Conservation (phyloP, 31 red algal genomes). For the Endocladia muricata region DNA sequence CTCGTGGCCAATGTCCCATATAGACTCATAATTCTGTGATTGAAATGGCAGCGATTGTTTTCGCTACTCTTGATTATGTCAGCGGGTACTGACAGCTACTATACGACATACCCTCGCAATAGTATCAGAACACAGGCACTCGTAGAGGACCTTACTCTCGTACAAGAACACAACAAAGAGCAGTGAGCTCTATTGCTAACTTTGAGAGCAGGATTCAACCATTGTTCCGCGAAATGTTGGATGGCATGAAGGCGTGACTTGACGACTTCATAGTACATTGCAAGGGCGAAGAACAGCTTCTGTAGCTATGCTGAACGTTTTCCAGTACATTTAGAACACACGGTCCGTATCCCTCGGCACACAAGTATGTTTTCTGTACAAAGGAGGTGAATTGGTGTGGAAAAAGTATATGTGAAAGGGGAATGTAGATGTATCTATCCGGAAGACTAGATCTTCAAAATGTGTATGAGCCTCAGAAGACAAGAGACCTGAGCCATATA, state of each 20-base stretch:
- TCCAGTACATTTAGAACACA: background rate
- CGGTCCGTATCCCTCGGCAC: background rate
- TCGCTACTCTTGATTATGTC: background rate
- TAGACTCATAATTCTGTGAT: background rate
- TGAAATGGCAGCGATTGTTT: background rate
- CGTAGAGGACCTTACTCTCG: background rate
- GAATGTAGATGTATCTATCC: background rate
- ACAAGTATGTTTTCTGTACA: background rate
- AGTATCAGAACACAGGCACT: background rate
- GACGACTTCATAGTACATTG: conserved; percentile 1
- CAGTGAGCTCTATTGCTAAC: background rate
- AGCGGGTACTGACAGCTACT: conserved; percentile 5
- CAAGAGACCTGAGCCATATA: background rate
- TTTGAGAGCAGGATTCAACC: background rate
- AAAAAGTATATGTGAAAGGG: background rate
- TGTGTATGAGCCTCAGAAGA: background rate
- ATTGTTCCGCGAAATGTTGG: background rate
- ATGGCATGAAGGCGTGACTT: background rate
- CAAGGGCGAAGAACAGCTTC: background rate
- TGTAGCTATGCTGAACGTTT: background rate
- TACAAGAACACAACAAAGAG: background rate
- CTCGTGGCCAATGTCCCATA: background rate
- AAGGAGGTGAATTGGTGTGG: conserved; percentile 1
- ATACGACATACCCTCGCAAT: background rate
- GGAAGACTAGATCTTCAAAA: background rate